Evolutionary conservation across 2,329 filamentous ascomycete species (phyloP).

Genomic region (Mycocentrospora acerina): DNA sequence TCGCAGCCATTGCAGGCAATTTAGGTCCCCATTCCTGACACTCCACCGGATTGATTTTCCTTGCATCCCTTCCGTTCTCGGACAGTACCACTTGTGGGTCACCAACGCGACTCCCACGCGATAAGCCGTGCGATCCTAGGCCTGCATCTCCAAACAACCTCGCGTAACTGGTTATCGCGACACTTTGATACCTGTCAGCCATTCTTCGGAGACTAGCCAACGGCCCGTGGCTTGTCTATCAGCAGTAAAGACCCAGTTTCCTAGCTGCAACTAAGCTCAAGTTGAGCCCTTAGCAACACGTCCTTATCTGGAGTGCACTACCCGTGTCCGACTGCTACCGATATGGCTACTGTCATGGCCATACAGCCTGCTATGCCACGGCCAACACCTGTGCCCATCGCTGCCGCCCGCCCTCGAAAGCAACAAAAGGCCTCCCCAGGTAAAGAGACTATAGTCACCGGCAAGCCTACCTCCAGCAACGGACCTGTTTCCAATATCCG

Average conservation of each 20-base stretch:
- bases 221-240: constrained; percentile 28
- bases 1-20: constrained; percentile 43
- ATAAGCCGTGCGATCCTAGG: constrained; percentile 40
- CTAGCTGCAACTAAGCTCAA: constrained; percentile 22
- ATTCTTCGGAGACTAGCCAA: constrained; percentile 30
- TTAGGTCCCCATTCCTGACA: constrained; percentile 29
- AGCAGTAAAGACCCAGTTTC: constrained; percentile 19
- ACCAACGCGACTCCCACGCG: constrained; percentile 37
- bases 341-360: constrained; percentile 52
- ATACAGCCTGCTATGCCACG: constrained; percentile 49
- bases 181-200: constrained; percentile 17
- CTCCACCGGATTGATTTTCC: constrained; percentile 17
- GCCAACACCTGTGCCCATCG: constrained; percentile 48
- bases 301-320: constrained; percentile 32
- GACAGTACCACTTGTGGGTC: constrained; percentile 25
- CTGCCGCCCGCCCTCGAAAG: constrained; percentile 47
- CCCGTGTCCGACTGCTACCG: constrained; percentile 24
- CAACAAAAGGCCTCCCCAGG: constrained; percentile 43
- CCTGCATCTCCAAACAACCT: constrained; percentile 21
- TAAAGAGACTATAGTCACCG: constrained; percentile 46
- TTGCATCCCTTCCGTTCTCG: constrained; percentile 22
- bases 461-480: constrained; percentile 39
- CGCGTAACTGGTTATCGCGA: constrained; percentile 33
- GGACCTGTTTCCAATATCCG: constrained; percentile 42
- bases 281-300: constrained; percentile 18